phyloP scores from a whole-genome alignment of 2,329 filamentous ascomycete genomes.

The Talaromyces sp. region DNA sequence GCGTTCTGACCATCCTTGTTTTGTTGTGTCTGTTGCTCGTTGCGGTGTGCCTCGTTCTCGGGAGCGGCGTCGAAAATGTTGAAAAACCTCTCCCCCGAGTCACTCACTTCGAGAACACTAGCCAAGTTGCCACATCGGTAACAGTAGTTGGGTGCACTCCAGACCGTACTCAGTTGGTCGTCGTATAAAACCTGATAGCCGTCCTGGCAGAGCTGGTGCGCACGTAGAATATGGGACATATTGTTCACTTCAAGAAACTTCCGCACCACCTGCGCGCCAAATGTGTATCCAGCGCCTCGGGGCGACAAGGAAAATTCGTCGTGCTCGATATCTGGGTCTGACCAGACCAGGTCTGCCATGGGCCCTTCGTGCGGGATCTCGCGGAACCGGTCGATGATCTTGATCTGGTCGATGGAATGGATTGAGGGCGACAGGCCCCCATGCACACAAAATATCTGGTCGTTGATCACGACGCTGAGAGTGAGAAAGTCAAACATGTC shows the following conservation, averaged over 20 bases:
- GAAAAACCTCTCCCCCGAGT: conserved; percentile 88
- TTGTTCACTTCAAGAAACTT: conserved; percentile 97
- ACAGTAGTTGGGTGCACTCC: conserved; percentile 96
- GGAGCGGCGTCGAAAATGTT: conserved; percentile 97
- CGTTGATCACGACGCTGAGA: conserved; percentile 93
- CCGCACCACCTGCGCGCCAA: conserved; percentile 94
- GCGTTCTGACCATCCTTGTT: conserved; percentile 66
- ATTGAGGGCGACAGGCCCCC: conserved; percentile 87
- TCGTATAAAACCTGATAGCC: conserved; percentile 97
- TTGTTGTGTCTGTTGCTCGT: conserved; percentile 69
- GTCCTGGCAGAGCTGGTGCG: conserved; percentile 98
- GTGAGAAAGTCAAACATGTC: conserved; percentile 99
- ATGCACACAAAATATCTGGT: conserved; percentile 98
- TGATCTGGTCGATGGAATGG: conserved; percentile 98
- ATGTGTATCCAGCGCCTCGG: conserved; percentile 92
- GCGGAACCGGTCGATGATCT: conserved; percentile 97
- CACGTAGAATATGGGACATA: conserved; percentile 95
- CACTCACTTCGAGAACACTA: conserved; percentile 92
- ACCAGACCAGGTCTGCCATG: conserved; percentile 99
- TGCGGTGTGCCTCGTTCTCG: conserved; percentile 80
- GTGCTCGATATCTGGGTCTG: conserved; percentile 91
- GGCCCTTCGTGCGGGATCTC: conserved; percentile 98
- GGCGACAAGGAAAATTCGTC: conserved; percentile 96
- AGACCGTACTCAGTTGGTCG: conserved; percentile 89
- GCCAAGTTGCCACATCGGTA: conserved; percentile 97